Base-by-base conservation (phyloP, 2,329 filamentous ascomycete genomes). In the Elsinoe australis region DNA sequence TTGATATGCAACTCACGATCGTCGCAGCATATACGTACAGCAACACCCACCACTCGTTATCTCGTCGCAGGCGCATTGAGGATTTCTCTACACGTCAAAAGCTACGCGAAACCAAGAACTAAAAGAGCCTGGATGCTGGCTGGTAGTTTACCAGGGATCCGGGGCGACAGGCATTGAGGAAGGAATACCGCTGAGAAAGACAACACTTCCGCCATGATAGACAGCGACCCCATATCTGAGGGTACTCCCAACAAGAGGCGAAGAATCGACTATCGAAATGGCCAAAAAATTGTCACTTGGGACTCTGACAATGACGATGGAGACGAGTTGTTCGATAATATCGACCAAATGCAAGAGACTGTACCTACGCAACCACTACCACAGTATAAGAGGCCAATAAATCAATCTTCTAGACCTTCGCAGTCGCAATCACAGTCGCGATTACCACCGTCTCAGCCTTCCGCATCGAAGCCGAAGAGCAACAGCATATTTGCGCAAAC, bases 291-390 rank as follows among this genome's bases (percentile, higher is more conserved):
- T 34, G 46, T 47, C 47, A 51, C 53, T 18, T 62, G 56, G 57
- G 55, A 59, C 49, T 70, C 66, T 7, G 64, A 67, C 26, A 60
- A 66, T 17, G 71, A 73, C 52, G 68, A 63, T 52, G 69, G 66
- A 5, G 73, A 75, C 50, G 70, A 72, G 6, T 56, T 69, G 2
- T 64, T 73, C 33, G 72, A 74, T 49, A 71, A 74, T 34, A 67
- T 73, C 48, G 67, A 65, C 34, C 61, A n/a, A n/a, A n/a, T n/a
- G n/a, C n/a, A 71, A 56, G 69, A 76, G 51, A 75, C 72, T 8
- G 59, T 74, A 45, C 58, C 49, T 55, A 58, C 56, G 57, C 61
- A 55, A 28, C 52, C 49, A n/a, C 49, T 55, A 14, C 38, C 50
- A 21, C 53, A 51, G 9, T 57, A 54, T 42, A 56, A 57, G 52